Conservation (phyloP, 805 yeast genomes). For the Saturnispora zaruensis region DNA sequence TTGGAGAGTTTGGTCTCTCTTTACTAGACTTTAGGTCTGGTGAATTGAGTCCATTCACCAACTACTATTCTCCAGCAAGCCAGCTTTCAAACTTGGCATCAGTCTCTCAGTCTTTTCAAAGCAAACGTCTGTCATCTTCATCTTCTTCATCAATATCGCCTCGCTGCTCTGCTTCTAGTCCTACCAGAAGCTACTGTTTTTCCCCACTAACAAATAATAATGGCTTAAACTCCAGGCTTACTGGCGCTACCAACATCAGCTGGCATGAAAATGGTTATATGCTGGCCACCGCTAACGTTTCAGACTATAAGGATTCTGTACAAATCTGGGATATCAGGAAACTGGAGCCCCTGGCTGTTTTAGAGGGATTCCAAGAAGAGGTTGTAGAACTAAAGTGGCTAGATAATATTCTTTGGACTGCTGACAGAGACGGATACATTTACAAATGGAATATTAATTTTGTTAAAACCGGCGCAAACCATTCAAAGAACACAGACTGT, state of each 20-base stretch:
- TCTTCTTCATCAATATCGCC: not conserved
- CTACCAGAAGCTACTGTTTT: not conserved
- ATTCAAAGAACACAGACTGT: not conserved
- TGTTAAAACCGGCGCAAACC: not conserved
- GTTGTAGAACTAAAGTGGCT: constrained; percentile 58
- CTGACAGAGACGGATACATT: constrained; percentile 59
- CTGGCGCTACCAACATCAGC: constrained; percentile 36
- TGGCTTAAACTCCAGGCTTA: not conserved
- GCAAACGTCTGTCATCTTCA: not conserved
- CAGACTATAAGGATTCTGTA: constrained; percentile 32
- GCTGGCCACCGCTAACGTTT: constrained; percentile 43
- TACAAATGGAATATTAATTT: constrained; percentile 42
- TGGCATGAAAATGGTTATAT: constrained; percentile 59
- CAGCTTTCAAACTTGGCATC: not conserved
- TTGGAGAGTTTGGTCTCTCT: constrained; percentile 68
- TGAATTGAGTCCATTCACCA: constrained; percentile 1
- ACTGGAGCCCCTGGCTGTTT: constrained; percentile 40
- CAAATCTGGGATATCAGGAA: constrained; percentile 73
- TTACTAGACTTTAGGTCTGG: constrained; percentile 56
- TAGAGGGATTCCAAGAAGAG: constrained; percentile 47
- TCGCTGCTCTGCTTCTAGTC: not conserved
- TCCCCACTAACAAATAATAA: not conserved
- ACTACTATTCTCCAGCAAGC: not conserved
- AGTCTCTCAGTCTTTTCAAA: not conserved
- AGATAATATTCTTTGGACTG: constrained; percentile 37